Conservation (phyloP, 768 basidiomycete genomes). For the Mrakia gelida region DNA sequence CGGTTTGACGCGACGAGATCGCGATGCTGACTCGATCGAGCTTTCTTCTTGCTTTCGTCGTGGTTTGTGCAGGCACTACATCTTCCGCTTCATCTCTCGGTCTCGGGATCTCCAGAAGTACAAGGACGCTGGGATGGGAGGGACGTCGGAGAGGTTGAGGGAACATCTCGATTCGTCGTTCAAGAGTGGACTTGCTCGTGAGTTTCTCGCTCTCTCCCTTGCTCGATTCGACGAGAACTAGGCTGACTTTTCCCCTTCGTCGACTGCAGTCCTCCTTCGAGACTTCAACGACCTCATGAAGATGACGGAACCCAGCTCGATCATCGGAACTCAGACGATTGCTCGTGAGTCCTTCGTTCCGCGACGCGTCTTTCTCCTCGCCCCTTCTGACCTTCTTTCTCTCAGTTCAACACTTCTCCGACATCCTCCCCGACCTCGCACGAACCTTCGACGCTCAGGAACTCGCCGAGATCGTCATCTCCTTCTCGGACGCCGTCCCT, state of each 20-base stretch:
- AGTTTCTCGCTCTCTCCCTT: not conserved
- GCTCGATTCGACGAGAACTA: too few species aligned
- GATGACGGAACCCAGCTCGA: conserved; percentile 66
- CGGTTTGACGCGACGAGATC: too few species aligned
- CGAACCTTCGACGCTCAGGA: conserved; percentile 77
- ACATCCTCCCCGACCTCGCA: conserved; percentile 79
- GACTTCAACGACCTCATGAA: conserved; percentile 89
- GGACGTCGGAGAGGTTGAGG: conserved; percentile 52
- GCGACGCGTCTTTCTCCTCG: not conserved
- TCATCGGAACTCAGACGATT: conserved; percentile 86
- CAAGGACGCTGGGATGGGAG: conserved; percentile 72
- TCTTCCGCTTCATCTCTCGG: conserved; percentile 91
- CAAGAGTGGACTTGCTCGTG: conserved; percentile 62
- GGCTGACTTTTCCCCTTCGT: not conserved
- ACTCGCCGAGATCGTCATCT: conserved; percentile 77
- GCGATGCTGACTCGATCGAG: too few species aligned
- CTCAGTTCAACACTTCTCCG: conserved; percentile 81
- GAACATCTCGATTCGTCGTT: conserved; percentile 81
- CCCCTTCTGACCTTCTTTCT: conserved; percentile 36
- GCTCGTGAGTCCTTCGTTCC: not conserved
- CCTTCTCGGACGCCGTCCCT: conserved; percentile 78
- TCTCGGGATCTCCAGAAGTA: conserved; percentile 80
- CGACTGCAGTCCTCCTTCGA: conserved; percentile 57
- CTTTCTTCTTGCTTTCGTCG: not conserved
- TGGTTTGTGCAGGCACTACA: conserved; percentile 58